phyloP scores from a whole-genome alignment of 129 eudicot species.

The Saussurea involucrata region DNA sequence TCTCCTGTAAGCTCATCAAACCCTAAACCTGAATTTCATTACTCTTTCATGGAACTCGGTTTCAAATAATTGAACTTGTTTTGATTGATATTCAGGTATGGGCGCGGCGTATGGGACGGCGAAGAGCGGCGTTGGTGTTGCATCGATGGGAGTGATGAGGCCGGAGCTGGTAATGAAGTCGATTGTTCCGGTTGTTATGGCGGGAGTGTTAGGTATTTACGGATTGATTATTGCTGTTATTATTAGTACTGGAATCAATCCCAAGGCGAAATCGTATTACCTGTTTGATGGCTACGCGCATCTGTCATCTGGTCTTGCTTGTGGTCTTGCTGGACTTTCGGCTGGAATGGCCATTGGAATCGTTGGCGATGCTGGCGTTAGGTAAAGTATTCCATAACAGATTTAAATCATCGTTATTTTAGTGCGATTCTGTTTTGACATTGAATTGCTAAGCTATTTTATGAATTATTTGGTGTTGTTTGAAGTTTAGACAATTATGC shows the following conservation, averaged over 20 bases:
- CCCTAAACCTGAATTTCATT: not conserved
- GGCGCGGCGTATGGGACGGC: slow-evolving; percentile 37
- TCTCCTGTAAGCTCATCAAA: slow-evolving; percentile 38
- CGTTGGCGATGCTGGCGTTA: slow-evolving; percentile 48
- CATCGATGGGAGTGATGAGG: slow-evolving; percentile 54
- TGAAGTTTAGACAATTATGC: not conserved
- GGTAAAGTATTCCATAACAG: slow-evolving; percentile 15
- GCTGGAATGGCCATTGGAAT: slow-evolving; percentile 52
- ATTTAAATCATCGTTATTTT: not conserved
- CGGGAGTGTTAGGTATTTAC: slow-evolving; percentile 48
- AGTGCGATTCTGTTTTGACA: not conserved
- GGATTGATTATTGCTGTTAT: slow-evolving; percentile 53
- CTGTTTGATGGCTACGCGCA: slow-evolving; percentile 45
- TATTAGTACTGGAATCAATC: slow-evolving; percentile 43
- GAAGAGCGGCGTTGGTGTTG: slow-evolving; percentile 51
- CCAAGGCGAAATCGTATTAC: slow-evolving; percentile 37
- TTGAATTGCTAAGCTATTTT: not conserved
- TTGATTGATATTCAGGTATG: slow-evolving; percentile 28
- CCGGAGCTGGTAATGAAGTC: slow-evolving; percentile 55
- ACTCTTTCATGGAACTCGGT: not conserved
- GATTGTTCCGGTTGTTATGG: slow-evolving; percentile 52
- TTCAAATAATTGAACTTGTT: not conserved
- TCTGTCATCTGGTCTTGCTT: slow-evolving; percentile 49
- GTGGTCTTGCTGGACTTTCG: slow-evolving; percentile 50
- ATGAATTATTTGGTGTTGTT: not conserved